Evolutionary conservation across 768 basidiomycete species (phyloP).

Genomic region (Collybiopsis luxurians): DNA sequence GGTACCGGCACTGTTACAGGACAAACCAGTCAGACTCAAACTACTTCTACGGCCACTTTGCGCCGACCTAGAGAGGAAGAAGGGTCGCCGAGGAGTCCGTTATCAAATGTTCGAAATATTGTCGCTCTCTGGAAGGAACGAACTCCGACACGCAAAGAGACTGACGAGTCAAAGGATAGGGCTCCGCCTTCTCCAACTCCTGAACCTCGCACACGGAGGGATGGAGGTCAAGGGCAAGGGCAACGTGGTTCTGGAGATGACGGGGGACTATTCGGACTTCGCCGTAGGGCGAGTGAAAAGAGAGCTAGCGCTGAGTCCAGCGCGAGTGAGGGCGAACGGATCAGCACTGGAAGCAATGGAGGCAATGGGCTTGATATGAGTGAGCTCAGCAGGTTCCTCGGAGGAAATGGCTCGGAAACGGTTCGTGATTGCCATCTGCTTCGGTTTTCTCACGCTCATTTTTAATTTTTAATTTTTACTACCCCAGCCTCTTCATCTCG

Average conservation of each 20-base stretch:
- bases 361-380: slow-evolving; percentile 5
- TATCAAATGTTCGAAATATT: slow-evolving; percentile 74
- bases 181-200: slow-evolving; percentile 6
- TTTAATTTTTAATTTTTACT: slow-evolving; percentile 19
- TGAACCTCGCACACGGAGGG: background rate
- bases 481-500: slow-evolving; percentile 90
- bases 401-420: slow-evolving; percentile 30
- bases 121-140: slow-evolving; percentile 81
- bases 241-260: background rate
- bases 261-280: slow-evolving; percentile 53
- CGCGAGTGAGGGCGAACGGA: background rate
- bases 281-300: slow-evolving; percentile 31
- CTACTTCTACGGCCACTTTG: slow-evolving; percentile 50
- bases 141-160: slow-evolving; percentile 40
- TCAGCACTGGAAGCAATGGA: background rate
- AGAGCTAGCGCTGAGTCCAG: background rate
- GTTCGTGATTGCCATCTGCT: slow-evolving; percentile 28
- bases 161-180: background rate
- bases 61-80: slow-evolving; percentile 51
- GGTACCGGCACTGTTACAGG: slow-evolving; percentile 35
- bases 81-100: slow-evolving; percentile 63
- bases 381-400: slow-evolving; percentile 6
- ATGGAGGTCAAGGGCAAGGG: background rate
- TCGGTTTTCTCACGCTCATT: slow-evolving; percentile 15
- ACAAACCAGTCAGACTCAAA: background rate